Evolutionary conservation across 352 stramenopile species (phyloP).

Genomic region (Pythium aquatile): DNA sequence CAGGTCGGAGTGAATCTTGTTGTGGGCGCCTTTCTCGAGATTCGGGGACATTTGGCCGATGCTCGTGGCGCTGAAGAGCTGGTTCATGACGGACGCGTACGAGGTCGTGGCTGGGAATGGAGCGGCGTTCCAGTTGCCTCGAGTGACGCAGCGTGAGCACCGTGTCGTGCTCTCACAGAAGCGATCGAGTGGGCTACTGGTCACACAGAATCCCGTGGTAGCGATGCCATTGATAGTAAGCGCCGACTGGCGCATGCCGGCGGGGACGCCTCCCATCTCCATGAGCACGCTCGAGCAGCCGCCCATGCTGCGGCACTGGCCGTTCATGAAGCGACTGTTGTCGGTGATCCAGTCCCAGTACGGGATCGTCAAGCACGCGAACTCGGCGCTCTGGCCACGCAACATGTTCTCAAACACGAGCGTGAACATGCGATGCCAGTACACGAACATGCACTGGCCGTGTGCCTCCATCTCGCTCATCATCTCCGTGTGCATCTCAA

Average conservation of each 20-base stretch:
- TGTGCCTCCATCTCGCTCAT: conserved; percentile 31
- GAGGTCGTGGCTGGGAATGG: conserved; percentile 32
- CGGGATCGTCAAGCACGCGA: conserved; percentile 70
- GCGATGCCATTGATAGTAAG: conserved; percentile 39
- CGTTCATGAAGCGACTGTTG: conserved; percentile 34
- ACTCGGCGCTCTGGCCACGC: conserved; percentile 45
- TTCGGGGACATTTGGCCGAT: conserved; percentile 54
- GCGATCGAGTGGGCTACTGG: conserved; percentile 33
- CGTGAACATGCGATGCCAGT: conserved; percentile 77
- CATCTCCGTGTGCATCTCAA: conserved; percentile 33
- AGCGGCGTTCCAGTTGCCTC: conserved; percentile 38
- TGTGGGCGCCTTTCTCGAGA: conserved; percentile 51
- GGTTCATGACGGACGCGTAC: conserved; percentile 47
- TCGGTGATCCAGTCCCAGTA: conserved; percentile 79
- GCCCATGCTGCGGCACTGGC: conserved; percentile 42
- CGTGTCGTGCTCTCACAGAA: conserved; percentile 47
- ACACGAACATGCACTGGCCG: conserved; percentile 74
- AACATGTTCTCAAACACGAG: conserved; percentile 84
- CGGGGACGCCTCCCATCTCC: conserved; percentile 40
- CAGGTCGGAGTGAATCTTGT: conserved; percentile 56
- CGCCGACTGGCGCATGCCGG: background rate
- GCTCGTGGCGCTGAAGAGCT: conserved; percentile 46
- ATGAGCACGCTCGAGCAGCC: conserved; percentile 42
- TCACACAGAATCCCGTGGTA: conserved; percentile 40
- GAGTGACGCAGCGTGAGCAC: conserved; percentile 51